Conservation (phyloP, 2,329 filamentous ascomycete genomes). For the Ceratocystis cacaofunesta region DNA sequence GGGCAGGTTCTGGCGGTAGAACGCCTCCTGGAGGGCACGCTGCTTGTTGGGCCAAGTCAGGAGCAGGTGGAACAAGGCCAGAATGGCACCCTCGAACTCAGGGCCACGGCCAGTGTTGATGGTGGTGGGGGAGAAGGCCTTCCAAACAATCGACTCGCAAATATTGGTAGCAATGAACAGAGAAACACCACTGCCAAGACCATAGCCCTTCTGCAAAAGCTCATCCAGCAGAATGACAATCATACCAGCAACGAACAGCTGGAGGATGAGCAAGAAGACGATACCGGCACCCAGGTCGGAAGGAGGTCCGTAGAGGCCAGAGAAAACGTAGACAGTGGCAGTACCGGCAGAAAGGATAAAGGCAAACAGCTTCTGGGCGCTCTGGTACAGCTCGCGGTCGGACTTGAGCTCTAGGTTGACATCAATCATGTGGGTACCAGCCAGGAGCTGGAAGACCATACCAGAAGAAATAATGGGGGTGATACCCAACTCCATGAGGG, state of each 20-base stretch:
- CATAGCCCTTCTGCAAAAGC: conserved; percentile 98
- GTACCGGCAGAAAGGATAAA: conserved; percentile 97
- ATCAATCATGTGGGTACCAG: conserved; percentile 98
- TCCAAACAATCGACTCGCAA: conserved; percentile 99
- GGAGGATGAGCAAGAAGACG: conserved; percentile 93
- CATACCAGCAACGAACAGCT: conserved; percentile 92
- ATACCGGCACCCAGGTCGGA: conserved; percentile 95
- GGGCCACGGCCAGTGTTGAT: conserved; percentile 98
- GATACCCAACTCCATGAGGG: conserved; percentile 90
- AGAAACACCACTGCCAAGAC: conserved; percentile 94
- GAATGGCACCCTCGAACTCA: conserved; percentile 96
- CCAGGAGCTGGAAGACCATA: conserved; percentile 99
- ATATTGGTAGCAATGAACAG: conserved; percentile 99
- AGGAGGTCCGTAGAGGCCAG: conserved; percentile 90
- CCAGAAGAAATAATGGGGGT: conserved; percentile 98
- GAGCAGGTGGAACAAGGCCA: conserved; percentile 92
- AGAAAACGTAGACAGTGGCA: conserved; percentile 95
- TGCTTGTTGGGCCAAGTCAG: conserved; percentile 99
- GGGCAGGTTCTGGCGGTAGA: conserved; percentile 97
- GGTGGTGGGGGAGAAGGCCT: conserved; percentile 96
- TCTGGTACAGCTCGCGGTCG: conserved; percentile 99
- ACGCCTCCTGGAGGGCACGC: conserved; percentile 92
- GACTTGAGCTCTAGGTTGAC: conserved; percentile 99
- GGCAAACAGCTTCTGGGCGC: conserved; percentile 95
- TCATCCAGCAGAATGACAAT: conserved; percentile 99